A percentile compares a stretch with the other conserved stretches of the same genome.
phyloP scores from a whole-genome alignment of 768 basidiomycete species.

The Boletus eberwhitei region DNA sequence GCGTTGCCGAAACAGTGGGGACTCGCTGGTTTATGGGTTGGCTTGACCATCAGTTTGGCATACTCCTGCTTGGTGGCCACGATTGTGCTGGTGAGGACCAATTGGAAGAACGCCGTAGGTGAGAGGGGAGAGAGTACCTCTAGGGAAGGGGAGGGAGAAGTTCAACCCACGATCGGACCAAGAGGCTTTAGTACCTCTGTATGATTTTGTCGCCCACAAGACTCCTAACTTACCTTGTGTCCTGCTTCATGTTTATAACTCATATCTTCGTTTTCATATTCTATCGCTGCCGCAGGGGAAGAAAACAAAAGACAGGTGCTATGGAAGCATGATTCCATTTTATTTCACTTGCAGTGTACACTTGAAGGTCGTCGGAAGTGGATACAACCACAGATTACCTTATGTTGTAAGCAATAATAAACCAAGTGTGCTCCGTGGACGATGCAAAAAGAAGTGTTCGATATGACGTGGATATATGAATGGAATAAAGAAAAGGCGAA shows the following conservation, averaged over 20 bases:
- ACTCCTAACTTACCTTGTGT: background rate
- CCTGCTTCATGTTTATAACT: background rate
- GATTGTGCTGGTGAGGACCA: slow-evolving; percentile 16
- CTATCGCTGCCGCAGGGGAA: background rate
- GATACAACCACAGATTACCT: slow-evolving; percentile 26
- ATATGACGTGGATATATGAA: slow-evolving; percentile 22
- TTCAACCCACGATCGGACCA: background rate
- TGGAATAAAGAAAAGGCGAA: slow-evolving; percentile 23
- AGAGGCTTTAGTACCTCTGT: background rate
- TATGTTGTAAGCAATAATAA: slow-evolving; percentile 23
- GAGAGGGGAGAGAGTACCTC: background rate
- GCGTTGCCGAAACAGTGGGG: slow-evolving; percentile 20
- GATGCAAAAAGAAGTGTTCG: slow-evolving; percentile 17
- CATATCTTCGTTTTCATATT: background rate
- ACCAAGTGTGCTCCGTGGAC: slow-evolving; percentile 9
- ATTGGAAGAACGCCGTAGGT: slow-evolving; percentile 12
- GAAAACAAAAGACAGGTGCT: background rate
- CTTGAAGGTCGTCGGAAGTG: slow-evolving; percentile 8
- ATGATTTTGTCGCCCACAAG: background rate
- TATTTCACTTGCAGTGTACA: slow-evolving; percentile 16
- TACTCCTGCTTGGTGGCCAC: slow-evolving; percentile 19
- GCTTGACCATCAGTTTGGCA: slow-evolving; percentile 20
- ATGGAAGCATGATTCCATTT: slow-evolving; percentile 7
- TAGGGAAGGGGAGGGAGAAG: background rate
- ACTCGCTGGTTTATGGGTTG: slow-evolving; percentile 24